phyloP scores from a whole-genome alignment of 2,329 filamentous ascomycete genomes.

The Neopestalotiopsis sp. region DNA sequence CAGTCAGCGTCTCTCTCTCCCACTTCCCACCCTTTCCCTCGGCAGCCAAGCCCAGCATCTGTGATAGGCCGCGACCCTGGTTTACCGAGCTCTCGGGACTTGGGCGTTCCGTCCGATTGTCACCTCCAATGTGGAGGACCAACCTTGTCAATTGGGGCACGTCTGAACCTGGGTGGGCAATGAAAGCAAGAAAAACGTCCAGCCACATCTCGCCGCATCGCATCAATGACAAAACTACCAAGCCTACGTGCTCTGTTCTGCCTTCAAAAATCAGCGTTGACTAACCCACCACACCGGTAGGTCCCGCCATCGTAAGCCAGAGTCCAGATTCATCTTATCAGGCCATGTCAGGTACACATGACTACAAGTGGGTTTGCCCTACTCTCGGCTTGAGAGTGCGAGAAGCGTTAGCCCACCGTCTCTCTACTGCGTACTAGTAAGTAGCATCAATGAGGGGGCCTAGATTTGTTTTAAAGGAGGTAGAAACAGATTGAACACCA shows the following conservation, averaged over 20 bases:
- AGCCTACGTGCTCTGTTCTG: too few species aligned
- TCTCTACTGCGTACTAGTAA: neutral
- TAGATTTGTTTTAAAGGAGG: neutral
- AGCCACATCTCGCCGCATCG: too few species aligned
- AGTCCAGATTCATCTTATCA: constrained; percentile 3
- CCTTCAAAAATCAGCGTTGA: too few species aligned
- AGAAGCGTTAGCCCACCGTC: neutral
- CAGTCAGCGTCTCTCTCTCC: too few species aligned
- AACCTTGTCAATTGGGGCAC: neutral
- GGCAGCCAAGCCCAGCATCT: neutral
- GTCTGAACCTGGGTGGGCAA: neutral
- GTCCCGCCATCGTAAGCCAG: neutral
- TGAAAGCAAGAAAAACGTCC: too few species aligned
- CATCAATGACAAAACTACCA: too few species aligned
- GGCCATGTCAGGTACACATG: neutral
- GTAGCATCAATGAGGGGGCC: neutral
- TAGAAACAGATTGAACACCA: neutral
- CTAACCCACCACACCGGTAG: neutral
- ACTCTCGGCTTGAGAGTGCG: neutral
- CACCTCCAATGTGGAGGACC: neutral
- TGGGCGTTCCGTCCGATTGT: constrained; percentile 15
- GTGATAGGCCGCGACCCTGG: constrained; percentile 15
- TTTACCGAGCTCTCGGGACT: constrained; percentile 16
- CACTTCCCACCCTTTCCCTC: neutral
- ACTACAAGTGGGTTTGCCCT: constrained; percentile 1